phyloP scores from a whole-genome alignment of 78 protist genomes.

The Dictyostelium capitatum region DNA sequence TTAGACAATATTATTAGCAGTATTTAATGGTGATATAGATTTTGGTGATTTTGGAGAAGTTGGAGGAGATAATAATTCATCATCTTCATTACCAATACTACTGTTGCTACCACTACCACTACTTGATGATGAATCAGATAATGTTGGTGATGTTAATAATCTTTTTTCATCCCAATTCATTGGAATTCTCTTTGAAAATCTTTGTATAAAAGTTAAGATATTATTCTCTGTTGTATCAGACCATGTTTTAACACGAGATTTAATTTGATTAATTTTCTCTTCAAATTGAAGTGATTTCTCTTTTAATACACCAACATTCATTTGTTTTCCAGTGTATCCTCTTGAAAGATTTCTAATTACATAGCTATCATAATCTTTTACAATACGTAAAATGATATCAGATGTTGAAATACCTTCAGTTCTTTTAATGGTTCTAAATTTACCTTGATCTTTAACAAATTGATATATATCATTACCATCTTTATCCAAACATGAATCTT shows the following conservation, averaged over 20 bases:
- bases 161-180: conserved; percentile 24
- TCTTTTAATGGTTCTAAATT: conserved; percentile 83
- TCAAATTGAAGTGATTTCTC: conserved; percentile 63
- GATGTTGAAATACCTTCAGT: conserved; percentile 88
- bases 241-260: conserved; percentile 26
- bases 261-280: conserved; percentile 60
- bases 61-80: not conserved
- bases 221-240: conserved; percentile 17
- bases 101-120: not conserved
- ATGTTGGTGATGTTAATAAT: not conserved
- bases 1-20: not conserved
- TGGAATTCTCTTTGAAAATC: conserved; percentile 26
- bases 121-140: not conserved
- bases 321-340: conserved; percentile 86
- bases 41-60: not conserved
- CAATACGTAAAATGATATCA: conserved; percentile 85
- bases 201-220: conserved; percentile 6
- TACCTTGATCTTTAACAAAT: conserved; percentile 83
- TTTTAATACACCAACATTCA: conserved; percentile 84
- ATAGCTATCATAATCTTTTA: conserved; percentile 82
- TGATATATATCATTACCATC: conserved; percentile 85
- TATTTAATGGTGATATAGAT: not conserved
- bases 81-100: not conserved
- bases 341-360: conserved; percentile 84
- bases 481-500: conserved; percentile 79